phyloP scores from a whole-genome alignment of 202 grass and related monocot genomes.

The Musa balbisiana region DNA sequence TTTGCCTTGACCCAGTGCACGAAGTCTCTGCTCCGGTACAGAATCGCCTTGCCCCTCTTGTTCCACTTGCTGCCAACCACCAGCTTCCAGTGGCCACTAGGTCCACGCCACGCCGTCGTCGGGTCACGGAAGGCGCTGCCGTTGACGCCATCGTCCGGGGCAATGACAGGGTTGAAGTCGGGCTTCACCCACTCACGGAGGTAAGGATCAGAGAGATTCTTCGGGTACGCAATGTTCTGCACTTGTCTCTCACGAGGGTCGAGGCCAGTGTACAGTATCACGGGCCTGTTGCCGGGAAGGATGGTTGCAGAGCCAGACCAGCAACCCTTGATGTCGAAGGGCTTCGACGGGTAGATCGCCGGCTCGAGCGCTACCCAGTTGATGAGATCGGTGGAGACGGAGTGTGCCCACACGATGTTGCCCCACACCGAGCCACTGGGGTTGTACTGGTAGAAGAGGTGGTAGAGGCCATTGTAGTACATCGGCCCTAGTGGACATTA shows the following conservation, averaged over 20 bases:
- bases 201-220: conserved; percentile 50
- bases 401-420: conserved; percentile 11
- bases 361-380: conserved; percentile 52
- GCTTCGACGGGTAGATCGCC: conserved; percentile 34
- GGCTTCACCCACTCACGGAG: conserved; percentile 73
- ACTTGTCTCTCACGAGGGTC: conserved; percentile 32
- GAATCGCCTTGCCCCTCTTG: background rate
- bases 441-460: conserved; percentile 13
- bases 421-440: background rate
- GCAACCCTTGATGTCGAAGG: conserved; percentile 7
- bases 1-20: conserved; percentile 1
- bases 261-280: conserved; percentile 76
- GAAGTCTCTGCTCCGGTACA: conserved; percentile 9
- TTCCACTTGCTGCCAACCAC: conserved; percentile 43
- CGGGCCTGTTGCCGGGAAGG: conserved; percentile 40
- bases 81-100: conserved; percentile 38
- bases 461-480: conserved; percentile 4
- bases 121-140: background rate
- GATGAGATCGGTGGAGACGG: conserved; percentile 55
- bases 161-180: conserved; percentile 30
- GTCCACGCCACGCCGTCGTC: conserved; percentile 31
- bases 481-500: background rate
- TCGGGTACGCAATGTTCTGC: conserved; percentile 72
- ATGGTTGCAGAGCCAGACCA: conserved; percentile 25
- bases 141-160: background rate